Evolutionary conservation across 2,329 filamentous ascomycete genomes (phyloP).

Genomic region (Corynespora cassiicola): DNA sequence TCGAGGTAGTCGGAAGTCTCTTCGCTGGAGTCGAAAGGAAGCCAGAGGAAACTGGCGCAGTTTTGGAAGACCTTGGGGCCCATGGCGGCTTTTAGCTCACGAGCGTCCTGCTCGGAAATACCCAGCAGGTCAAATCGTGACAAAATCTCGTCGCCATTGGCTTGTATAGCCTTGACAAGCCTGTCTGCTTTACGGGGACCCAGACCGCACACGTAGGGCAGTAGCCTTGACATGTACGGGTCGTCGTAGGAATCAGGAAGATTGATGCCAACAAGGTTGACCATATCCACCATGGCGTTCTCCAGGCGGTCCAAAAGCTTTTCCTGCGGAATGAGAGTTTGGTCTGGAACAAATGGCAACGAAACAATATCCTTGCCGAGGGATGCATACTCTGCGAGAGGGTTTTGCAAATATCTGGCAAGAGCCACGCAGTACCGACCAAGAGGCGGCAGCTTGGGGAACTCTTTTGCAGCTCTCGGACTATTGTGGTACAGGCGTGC

Average conservation of each 20-base stretch:
- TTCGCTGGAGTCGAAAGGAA: conserved; percentile 85
- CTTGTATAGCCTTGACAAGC: conserved; percentile 86
- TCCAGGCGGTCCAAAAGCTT: conserved; percentile 87
- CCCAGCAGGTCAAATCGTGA: conserved; percentile 88
- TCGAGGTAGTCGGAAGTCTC: conserved; percentile 89
- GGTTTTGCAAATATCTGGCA: conserved; percentile 91
- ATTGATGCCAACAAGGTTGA: conserved; percentile 94
- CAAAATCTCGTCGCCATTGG: conserved; percentile 84
- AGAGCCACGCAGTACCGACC: conserved; percentile 89
- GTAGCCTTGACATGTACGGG: conserved; percentile 80
- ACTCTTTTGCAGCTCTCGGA: conserved; percentile 76
- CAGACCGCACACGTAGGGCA: conserved; percentile 90
- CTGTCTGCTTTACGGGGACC: conserved; percentile 89
- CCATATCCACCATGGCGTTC: conserved; percentile 97
- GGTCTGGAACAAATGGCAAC: conserved; percentile 86
- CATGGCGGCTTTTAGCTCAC: conserved; percentile 58
- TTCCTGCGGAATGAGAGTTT: conserved; percentile 86
- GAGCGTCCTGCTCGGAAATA: conserved; percentile 74
- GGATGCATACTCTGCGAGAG: conserved; percentile 94
- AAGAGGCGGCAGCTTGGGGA: conserved; percentile 79
- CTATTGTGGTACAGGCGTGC: conserved; percentile 96
- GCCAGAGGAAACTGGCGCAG: conserved; percentile 92
- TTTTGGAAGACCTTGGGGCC: conserved; percentile 94
- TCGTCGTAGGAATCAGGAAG: conserved; percentile 90
- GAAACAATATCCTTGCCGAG: conserved; percentile 88